Percentiles rank a stretch among this genome's conserved stretches.
Evolutionary conservation across 352 stramenopile species (phyloP).

Genomic region (Pythium rhizo-oryzae): DNA sequence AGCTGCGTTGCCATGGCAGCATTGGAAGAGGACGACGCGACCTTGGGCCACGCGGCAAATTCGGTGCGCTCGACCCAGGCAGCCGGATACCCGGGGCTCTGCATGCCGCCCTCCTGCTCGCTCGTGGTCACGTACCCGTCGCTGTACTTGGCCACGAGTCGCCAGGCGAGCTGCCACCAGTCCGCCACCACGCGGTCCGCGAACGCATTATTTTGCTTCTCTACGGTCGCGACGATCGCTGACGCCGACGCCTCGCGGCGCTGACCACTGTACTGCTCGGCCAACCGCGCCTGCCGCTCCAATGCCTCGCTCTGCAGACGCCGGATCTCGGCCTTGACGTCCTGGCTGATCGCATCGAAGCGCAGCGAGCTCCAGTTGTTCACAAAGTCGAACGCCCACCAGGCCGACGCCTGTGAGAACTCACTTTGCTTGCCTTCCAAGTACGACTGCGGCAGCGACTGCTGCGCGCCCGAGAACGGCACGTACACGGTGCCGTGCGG

Average conservation of each 20-base stretch:
- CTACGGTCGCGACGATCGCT: no score
- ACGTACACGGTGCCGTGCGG: constrained; percentile 78
- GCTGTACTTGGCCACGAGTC: constrained; percentile 71
- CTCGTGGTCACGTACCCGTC: constrained; percentile 73
- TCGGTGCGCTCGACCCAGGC: constrained; percentile 44
- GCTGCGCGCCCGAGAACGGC: constrained; percentile 65
- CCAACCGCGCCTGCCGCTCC: constrained; percentile 26
- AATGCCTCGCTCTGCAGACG: constrained; percentile 46
- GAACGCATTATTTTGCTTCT: no score
- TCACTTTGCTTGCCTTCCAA: constrained; percentile 65
- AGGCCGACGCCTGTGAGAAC: constrained; percentile 68
- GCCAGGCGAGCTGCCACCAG: constrained; percentile 74
- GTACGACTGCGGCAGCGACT: constrained; percentile 54
- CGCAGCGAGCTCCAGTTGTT: constrained; percentile 86
- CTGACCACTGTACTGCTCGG: no score
- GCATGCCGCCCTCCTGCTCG: constrained; percentile 46
- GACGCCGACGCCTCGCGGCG: no score
- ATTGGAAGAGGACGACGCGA: constrained; percentile 58
- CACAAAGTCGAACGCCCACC: constrained; percentile 89
- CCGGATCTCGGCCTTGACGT: constrained; percentile 45
- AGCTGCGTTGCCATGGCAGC: neutral
- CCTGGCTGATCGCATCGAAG: constrained; percentile 68
- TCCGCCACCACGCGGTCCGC: constrained; percentile 50
- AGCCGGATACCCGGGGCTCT: constrained; percentile 60
- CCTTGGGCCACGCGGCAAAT: constrained; percentile 45